These are phyloP conservation scores for Laguncularia racemosa DNA, from an alignment of 345 rosid genomes.

Conservation along the genomic window DNA sequence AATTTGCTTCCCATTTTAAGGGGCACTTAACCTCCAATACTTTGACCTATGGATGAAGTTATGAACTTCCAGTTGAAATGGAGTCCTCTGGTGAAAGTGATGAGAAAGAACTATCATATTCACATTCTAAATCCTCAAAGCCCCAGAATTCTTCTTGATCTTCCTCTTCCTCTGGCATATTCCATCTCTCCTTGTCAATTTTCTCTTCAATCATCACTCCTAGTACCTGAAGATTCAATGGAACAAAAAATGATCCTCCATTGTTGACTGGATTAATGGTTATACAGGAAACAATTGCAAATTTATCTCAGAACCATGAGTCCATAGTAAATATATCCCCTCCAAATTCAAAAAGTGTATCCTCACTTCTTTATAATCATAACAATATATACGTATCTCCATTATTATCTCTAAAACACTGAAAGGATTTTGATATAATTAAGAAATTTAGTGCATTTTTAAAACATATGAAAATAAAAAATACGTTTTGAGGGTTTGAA, in stretches of 20 bases:
- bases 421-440: too few species aligned
- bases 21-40: neutral
- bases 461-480: too few species aligned
- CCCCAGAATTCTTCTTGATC: constrained; percentile 79
- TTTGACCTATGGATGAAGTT: neutral
- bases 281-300: too few species aligned
- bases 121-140: constrained; percentile 80
- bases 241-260: neutral
- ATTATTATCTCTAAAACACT: too few species aligned
- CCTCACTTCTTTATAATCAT: too few species aligned
- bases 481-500: too few species aligned
- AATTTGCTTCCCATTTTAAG: neutral
- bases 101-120: constrained; percentile 46
- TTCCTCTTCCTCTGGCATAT: constrained; percentile 65
- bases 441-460: too few species aligned
- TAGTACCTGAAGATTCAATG: constrained; percentile 38
- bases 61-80: constrained; percentile 37
- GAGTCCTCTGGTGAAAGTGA: constrained; percentile 51
- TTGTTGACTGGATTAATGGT: neutral
- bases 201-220: constrained; percentile 57
- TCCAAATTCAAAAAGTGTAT: too few species aligned
- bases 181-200: constrained; percentile 64
- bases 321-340: too few species aligned
- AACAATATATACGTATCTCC: too few species aligned
- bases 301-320: too few species aligned